Percentiles rank a stretch among this genome's conserved stretches.
phyloP scores from a whole-genome alignment of 108 stramenopile species.

The Fragilariopsis cylindrus region DNA sequence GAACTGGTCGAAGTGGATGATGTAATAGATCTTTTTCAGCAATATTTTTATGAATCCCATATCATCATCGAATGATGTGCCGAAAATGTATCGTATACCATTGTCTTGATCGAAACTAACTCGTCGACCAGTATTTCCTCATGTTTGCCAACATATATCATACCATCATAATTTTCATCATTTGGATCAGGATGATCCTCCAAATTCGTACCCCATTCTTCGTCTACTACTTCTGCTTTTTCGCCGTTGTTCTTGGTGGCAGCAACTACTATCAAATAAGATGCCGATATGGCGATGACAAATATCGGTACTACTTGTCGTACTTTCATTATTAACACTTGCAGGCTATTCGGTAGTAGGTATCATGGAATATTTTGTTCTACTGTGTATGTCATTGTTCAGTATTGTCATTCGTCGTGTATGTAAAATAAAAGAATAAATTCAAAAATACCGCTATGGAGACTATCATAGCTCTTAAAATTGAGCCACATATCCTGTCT shows the following conservation, averaged over 20 bases:
- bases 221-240: neutral
- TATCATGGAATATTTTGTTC: no score
- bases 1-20: constrained; percentile 47
- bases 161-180: constrained; percentile 70
- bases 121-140: constrained; percentile 42
- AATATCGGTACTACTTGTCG: no score
- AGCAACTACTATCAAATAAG: neutral
- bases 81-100: constrained; percentile 78
- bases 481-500: no score
- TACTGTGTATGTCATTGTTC: no score
- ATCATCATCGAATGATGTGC: constrained; percentile 57
- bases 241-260: constrained; percentile 6
- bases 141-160: constrained; percentile 65
- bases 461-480: no score
- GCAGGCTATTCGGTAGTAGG: no score
- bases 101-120: constrained; percentile 48
- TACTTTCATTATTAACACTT: no score
- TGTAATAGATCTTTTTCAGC: constrained; percentile 59
- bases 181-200: constrained; percentile 86
- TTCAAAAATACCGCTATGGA: no score
- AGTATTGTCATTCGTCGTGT: no score
- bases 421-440: no score
- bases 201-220: constrained; percentile 47
- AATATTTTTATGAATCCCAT: constrained; percentile 46
- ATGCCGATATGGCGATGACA: no score